Conservation (phyloP, 352 stramenopile genomes). For the Pythium myriotylum region DNA sequence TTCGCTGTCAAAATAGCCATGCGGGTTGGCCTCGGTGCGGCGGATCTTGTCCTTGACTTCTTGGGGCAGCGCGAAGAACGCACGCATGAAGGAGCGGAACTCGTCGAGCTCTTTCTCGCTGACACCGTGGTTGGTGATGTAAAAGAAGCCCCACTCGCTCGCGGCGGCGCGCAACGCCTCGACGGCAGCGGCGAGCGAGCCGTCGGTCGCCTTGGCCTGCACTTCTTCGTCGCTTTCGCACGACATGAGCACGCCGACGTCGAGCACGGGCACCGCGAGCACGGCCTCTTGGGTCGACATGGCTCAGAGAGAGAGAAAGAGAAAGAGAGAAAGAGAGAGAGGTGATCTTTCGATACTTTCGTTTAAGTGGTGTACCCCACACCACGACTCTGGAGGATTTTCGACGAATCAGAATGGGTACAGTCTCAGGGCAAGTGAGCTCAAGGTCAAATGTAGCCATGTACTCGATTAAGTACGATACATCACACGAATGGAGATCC, state of each 20-base stretch:
- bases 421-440: background rate
- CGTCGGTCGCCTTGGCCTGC: slow-evolving; percentile 20
- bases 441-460: background rate
- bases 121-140: slow-evolving; percentile 86
- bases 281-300: slow-evolving; percentile 12
- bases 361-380: too few species aligned
- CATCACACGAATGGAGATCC: too few species aligned
- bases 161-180: slow-evolving; percentile 55
- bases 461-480: background rate
- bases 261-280: slow-evolving; percentile 41
- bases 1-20: slow-evolving; percentile 93
- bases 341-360: background rate
- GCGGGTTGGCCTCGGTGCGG: slow-evolving; percentile 76
- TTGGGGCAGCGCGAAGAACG: slow-evolving; percentile 84
- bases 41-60: slow-evolving; percentile 52
- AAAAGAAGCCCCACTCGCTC: slow-evolving; percentile 91
- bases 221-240: slow-evolving; percentile 36
- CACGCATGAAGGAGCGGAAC: slow-evolving; percentile 62
- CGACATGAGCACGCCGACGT: slow-evolving; percentile 51
- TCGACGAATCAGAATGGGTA: slow-evolving; percentile 1
- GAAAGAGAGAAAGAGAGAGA: background rate
- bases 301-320: background rate
- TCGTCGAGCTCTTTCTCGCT: slow-evolving; percentile 48
- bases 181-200: slow-evolving; percentile 37
- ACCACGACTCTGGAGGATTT: background rate